phyloP scores from a whole-genome alignment of 192 early-diverging fungal species.

The Linnemannia zychae region DNA sequence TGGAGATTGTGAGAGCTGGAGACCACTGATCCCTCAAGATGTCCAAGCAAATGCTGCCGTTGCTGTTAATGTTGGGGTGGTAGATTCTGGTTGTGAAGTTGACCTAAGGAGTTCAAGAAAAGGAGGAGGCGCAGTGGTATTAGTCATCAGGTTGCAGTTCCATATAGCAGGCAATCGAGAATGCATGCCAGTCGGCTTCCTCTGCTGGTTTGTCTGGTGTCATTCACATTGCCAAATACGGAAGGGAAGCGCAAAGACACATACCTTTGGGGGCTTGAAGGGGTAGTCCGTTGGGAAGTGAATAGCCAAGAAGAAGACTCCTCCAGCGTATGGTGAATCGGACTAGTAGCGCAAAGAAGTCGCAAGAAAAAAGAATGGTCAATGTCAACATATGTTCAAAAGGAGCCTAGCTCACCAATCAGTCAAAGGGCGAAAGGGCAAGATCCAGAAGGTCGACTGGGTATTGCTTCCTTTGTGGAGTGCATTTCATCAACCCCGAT shows the following conservation, averaged over 20 bases:
- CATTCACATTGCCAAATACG: background rate
- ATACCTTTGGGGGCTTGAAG: conserved; percentile 98
- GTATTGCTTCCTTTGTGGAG: background rate
- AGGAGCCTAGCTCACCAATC: conserved; percentile 3
- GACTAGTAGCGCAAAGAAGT: conserved; percentile 61
- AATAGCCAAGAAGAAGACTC: conserved; percentile 98
- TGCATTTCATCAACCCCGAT: background rate
- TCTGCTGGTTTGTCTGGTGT: background rate
- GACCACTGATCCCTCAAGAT: conserved; percentile 99
- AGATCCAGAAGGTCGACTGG: background rate
- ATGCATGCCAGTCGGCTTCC: background rate
- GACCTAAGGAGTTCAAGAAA: conserved; percentile 73
- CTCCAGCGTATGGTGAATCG: conserved; percentile 93
- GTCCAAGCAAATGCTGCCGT: conserved; percentile 98
- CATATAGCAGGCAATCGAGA: no score
- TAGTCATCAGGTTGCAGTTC: background rate
- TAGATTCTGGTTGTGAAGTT: conserved; percentile 98
- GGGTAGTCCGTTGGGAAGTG: conserved; percentile 99
- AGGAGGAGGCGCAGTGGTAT: background rate
- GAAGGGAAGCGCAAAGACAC: background rate
- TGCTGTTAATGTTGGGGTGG: conserved; percentile 99
- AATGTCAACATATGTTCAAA: background rate
- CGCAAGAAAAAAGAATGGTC: background rate
- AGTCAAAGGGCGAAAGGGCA: background rate
- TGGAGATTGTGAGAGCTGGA: conserved; percentile 98